phyloP scores from a whole-genome alignment of 192 early-diverging fungal genomes.

The Coemansia furcata region DNA sequence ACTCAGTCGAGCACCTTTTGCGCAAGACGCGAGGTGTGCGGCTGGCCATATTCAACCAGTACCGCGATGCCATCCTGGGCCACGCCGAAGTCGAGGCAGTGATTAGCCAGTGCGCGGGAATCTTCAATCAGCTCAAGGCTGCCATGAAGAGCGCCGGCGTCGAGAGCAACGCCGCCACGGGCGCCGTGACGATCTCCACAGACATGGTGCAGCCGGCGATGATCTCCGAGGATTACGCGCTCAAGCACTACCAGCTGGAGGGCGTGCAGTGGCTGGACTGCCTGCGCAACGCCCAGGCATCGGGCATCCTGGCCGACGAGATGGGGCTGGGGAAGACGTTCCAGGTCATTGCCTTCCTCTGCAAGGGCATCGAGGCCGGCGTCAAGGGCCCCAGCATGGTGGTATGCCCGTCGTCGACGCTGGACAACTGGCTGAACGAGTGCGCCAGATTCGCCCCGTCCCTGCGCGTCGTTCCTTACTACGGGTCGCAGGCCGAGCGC shows the following conservation, averaged over 20 bases:
- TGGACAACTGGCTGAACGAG: conserved; percentile 93
- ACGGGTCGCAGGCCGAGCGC: conserved; percentile 61
- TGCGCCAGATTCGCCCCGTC: conserved; percentile 66
- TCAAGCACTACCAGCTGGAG: conserved; percentile 84
- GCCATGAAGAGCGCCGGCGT: conserved; percentile 40
- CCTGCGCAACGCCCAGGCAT: conserved; percentile 67
- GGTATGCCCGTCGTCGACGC: conserved; percentile 82
- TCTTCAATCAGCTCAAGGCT: conserved; percentile 32
- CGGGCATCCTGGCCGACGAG: conserved; percentile 75
- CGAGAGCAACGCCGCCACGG: conserved; percentile 39
- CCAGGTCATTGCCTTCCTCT: conserved; percentile 82
- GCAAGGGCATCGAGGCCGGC: conserved; percentile 32
- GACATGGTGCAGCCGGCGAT: conserved; percentile 56
- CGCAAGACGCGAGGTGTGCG: conserved; percentile 58
- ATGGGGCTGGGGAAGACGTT: conserved; percentile 96
- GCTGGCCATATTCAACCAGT: conserved; percentile 56
- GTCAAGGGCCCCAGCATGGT: conserved; percentile 68
- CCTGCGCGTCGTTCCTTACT: conserved; percentile 60
- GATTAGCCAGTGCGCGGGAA: conserved; percentile 47
- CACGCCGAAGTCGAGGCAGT: conserved; percentile 51
- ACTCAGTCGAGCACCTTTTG: conserved; percentile 54
- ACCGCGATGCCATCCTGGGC: conserved; percentile 45
- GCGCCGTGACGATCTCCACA: conserved; percentile 38
- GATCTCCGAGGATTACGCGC: conserved; percentile 59
- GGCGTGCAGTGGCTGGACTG: conserved; percentile 84